Conservation (phyloP, 1,284 basidiomycete genomes). For the Phaffia rhodozyma region DNA sequence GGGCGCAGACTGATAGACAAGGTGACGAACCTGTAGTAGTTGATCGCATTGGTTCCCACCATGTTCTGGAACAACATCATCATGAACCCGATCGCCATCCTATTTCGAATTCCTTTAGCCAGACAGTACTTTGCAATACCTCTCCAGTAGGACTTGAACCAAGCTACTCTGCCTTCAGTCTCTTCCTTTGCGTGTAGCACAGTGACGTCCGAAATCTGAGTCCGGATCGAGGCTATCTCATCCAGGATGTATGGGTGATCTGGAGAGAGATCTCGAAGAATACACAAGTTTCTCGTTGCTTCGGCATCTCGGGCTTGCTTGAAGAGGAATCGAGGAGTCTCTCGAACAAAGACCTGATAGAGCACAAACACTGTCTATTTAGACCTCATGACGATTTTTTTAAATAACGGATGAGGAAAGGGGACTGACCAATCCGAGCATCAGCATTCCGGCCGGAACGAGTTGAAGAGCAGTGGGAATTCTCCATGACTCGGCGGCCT, state of each 20-base stretch:
- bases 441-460: slow-evolving; percentile 40
- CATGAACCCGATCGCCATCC: slow-evolving; percentile 25
- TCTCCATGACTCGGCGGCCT: slow-evolving; percentile 38
- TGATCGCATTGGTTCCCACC: slow-evolving; percentile 26
- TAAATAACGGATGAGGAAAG: not conserved
- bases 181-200: slow-evolving; percentile 3
- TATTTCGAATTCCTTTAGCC: slow-evolving; percentile 24
- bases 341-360: slow-evolving; percentile 34
- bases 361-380: not conserved
- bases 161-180: slow-evolving; percentile 1
- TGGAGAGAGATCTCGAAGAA: slow-evolving; percentile 34
- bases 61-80: slow-evolving; percentile 31
- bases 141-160: slow-evolving; percentile 16
- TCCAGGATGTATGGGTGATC: slow-evolving; percentile 35
- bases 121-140: not conserved
- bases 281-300: slow-evolving; percentile 36
- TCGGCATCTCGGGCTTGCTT: slow-evolving; percentile 33
- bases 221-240: slow-evolving; percentile 29
- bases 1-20: not conserved
- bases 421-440: slow-evolving; percentile 29
- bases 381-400: not conserved
- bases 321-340: slow-evolving; percentile 38
- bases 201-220: slow-evolving; percentile 22
- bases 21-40: slow-evolving; percentile 20
- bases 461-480: slow-evolving; percentile 44